phyloP scores from a whole-genome alignment of 257 asterid genomes.

The Rhazya stricta region DNA sequence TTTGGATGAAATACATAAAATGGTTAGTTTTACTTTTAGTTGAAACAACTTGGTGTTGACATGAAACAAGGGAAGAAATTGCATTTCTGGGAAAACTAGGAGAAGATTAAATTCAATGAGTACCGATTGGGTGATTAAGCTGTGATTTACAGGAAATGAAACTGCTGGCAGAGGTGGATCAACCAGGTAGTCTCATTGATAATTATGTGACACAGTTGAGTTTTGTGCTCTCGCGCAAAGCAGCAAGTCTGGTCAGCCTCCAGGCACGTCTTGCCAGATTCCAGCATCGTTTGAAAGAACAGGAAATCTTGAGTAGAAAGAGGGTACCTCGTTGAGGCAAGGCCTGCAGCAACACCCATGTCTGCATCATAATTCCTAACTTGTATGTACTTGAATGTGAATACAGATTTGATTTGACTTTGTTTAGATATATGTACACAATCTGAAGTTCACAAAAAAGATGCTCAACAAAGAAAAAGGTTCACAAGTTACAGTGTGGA shows the following conservation, averaged over 20 bases:
- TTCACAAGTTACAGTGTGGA: background rate
- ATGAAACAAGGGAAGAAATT: background rate
- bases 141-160: constrained; percentile 79
- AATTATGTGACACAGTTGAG: constrained; percentile 81
- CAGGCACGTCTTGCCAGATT: constrained; percentile 97
- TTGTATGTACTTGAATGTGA: background rate
- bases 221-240: constrained; percentile 88
- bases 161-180: constrained; percentile 86
- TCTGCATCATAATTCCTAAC: background rate
- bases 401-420: background rate
- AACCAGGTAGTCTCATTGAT: constrained; percentile 90
- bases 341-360: background rate
- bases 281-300: constrained; percentile 94
- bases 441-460: background rate
- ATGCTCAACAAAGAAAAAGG: background rate
- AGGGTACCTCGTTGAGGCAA: constrained; percentile 53
- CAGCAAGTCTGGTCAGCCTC: constrained; percentile 86
- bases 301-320: constrained; percentile 88
- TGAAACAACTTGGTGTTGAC: too few relatives aligned
- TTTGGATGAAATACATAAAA: background rate
- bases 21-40: background rate
- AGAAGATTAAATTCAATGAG: background rate
- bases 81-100: background rate
- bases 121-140: background rate
- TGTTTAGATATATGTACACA: background rate